Evolutionary conservation across 1,139 yeast species (phyloP).

Genomic region (Suhomyces maxii): DNA sequence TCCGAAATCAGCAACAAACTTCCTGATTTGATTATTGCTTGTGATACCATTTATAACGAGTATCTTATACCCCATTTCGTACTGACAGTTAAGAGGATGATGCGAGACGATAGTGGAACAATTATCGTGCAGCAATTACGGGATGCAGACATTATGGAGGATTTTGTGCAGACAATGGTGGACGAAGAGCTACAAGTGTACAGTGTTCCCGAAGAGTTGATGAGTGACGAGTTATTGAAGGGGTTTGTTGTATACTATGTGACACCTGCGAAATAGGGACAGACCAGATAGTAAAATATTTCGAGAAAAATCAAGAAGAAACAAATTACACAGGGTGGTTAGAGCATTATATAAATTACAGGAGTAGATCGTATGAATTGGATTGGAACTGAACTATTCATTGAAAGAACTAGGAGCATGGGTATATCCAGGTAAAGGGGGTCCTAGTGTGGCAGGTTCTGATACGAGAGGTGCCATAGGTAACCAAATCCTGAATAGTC

Average conservation of each 20-base stretch:
- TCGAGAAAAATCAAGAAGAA: no score
- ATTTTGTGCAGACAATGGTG: conserved; percentile 38
- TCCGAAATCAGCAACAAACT: conserved; percentile 2
- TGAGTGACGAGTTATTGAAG: conserved; percentile 29
- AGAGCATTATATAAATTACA: no score
- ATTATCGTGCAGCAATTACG: conserved; percentile 58
- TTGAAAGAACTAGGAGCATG: no score
- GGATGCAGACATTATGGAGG: conserved; percentile 51
- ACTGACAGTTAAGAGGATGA: conserved; percentile 36
- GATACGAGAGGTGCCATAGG: no score
- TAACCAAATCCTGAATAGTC: no score
- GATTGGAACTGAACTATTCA: no score
- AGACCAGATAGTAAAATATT: no score
- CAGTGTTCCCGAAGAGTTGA: conserved; percentile 27
- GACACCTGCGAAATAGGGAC: no score
- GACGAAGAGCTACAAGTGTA: conserved; percentile 19
- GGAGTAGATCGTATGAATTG: no score
- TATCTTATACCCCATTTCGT: conserved; percentile 55
- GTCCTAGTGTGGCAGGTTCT: no score
- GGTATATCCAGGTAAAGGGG: no score
- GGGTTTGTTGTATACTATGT: conserved; percentile 51
- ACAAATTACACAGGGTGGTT: no score
- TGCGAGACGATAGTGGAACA: conserved; percentile 35
- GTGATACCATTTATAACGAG: conserved; percentile 73
- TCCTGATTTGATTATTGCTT: conserved; percentile 57